These are phyloP conservation scores for Tulasnella sp. DNA, from an alignment of 768 basidiomycete genomes.

Conservation along the genomic window DNA sequence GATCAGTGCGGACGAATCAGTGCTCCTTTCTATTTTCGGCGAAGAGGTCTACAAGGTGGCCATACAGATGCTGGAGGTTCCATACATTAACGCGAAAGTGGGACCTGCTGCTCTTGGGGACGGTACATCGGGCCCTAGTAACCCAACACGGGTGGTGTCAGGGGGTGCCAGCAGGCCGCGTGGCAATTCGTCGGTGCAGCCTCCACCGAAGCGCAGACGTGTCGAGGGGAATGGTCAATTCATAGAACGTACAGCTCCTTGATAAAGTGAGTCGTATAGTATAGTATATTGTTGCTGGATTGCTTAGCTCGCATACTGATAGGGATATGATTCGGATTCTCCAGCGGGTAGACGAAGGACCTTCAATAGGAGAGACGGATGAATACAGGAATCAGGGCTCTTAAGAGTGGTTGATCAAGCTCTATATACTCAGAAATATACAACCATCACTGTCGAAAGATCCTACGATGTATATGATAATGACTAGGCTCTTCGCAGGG, in stretches of 20 bases:
- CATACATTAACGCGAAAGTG: conserved; percentile 43
- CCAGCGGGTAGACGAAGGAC: no score
- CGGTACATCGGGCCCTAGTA: no score
- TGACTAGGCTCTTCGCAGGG: neutral
- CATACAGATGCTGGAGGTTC: conserved; percentile 38
- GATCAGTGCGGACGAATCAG: neutral
- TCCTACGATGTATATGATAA: no score
- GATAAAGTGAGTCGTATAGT: neutral
- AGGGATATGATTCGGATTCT: no score
- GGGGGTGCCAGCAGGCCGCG: neutral
- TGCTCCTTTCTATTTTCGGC: neutral
- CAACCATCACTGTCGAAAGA: no score
- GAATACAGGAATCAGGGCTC: no score
- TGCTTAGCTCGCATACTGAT: neutral
- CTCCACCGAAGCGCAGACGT: neutral
- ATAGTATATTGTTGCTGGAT: neutral
- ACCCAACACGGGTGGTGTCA: neutral
- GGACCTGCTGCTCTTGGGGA: neutral
- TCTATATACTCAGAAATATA: no score
- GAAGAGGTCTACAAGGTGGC: neutral
- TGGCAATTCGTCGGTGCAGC: neutral
- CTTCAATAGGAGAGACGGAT: no score
- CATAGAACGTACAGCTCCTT: neutral
- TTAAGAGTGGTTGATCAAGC: no score
- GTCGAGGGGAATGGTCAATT: neutral